These are phyloP conservation scores for Mortierella sp. DNA, from an alignment of 371 early-diverging fungal genomes.

Conservation along the genomic window DNA sequence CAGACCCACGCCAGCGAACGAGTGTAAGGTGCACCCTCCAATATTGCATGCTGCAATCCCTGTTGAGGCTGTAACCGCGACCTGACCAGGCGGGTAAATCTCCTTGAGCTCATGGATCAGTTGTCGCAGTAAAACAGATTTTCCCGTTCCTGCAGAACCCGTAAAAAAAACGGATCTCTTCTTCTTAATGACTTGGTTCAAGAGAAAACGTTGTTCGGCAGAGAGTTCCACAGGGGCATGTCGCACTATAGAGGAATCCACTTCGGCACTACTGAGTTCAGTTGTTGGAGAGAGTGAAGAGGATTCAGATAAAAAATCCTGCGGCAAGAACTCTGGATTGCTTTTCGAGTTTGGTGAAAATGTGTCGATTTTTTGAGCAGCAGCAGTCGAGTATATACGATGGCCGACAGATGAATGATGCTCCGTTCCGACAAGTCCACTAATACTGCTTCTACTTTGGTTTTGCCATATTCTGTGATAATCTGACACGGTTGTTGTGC, in stretches of 20 bases:
- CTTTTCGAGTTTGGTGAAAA: too few species aligned
- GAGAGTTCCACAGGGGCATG: conserved; percentile 58
- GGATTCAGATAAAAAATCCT: too few species aligned
- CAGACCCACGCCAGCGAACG: conserved; percentile 67
- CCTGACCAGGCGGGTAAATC: conserved; percentile 45
- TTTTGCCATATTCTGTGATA: neutral
- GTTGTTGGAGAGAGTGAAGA: neutral
- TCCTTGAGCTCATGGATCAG: conserved; percentile 70
- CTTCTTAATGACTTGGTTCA: conserved; percentile 66
- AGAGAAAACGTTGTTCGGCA: conserved; percentile 68
- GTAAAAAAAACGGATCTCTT: conserved; percentile 79
- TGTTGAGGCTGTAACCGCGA: conserved; percentile 91
- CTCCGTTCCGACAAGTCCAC: too few species aligned
- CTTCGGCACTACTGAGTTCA: neutral
- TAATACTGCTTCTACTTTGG: neutral
- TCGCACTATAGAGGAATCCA: neutral
- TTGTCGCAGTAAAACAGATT: conserved; percentile 62
- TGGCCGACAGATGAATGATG: neutral
- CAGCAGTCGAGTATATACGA: neutral
- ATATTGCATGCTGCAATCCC: conserved; percentile 91
- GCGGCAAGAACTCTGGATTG: too few species aligned
- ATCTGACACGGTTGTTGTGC: too few species aligned
- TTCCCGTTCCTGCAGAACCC: conserved; percentile 77
- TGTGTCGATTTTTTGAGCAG: neutral
- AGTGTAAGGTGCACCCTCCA: conserved; percentile 83